A percentile compares a stretch with the other conserved stretches of the same genome.
Conservation (phyloP, 768 basidiomycete species). For the Cantharellus cinnabarinus region DNA sequence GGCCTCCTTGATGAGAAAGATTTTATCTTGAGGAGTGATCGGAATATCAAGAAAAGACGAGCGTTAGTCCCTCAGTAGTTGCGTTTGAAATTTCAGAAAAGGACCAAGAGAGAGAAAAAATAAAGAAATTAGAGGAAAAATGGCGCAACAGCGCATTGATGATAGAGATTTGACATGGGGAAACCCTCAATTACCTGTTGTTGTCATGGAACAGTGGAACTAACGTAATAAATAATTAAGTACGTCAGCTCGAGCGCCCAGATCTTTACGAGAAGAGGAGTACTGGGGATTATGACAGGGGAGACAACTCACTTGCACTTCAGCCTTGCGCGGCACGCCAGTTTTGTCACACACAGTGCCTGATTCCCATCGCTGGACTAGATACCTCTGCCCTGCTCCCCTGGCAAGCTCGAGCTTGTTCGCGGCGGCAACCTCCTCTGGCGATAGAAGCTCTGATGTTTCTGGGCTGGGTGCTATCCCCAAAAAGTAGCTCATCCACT, state of each 20-base stretch:
- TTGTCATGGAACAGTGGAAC: constrained; percentile 94
- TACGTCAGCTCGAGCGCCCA: neutral
- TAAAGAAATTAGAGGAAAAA: neutral
- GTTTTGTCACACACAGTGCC: constrained; percentile 92
- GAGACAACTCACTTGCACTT: constrained; percentile 54
- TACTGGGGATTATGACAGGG: neutral
- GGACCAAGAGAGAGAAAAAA: neutral
- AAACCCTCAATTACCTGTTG: constrained; percentile 22
- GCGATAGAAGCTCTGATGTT: constrained; percentile 30
- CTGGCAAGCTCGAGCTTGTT: constrained; percentile 59
- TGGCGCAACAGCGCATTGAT: neutral
- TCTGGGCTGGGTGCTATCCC: constrained; percentile 37
- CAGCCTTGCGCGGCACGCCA: constrained; percentile 66
- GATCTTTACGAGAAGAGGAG: neutral
- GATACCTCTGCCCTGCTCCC: constrained; percentile 70
- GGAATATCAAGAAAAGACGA: neutral
- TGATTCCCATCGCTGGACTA: constrained; percentile 53
- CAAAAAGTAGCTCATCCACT: constrained; percentile 63
- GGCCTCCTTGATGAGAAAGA: constrained; percentile 81
- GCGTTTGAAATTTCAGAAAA: neutral
- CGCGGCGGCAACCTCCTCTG: constrained; percentile 41
- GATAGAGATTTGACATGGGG: neutral
- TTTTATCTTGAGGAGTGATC: constrained; percentile 30
- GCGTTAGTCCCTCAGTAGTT: neutral
- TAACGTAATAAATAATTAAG: constrained; percentile 13